These are phyloP conservation scores for Rhizophagus clarus DNA, from an alignment of 192 early-diverging fungal species.

Conservation along the genomic window DNA sequence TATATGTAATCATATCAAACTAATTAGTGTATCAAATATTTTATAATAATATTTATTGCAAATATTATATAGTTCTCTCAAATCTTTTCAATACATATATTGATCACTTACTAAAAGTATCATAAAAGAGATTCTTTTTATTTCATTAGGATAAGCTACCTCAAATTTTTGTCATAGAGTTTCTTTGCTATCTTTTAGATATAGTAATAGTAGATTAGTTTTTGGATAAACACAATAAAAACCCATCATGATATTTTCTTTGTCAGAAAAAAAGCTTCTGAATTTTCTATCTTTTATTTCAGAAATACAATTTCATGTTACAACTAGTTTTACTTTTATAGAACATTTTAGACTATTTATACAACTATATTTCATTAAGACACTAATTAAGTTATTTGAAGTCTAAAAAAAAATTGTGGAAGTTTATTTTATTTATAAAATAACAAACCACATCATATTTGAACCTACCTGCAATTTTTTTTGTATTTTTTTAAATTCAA, in stretches of 20 bases:
- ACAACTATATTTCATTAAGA: neutral
- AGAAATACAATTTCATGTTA: neutral
- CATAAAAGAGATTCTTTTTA: conserved; percentile 1
- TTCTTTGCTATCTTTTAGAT: too few species aligned
- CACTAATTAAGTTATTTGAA: neutral
- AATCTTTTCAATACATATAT: neutral
- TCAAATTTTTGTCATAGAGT: too few species aligned
- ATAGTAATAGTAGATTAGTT: too few species aligned
- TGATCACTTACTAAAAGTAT: neutral
- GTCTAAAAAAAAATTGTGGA: too few species aligned
- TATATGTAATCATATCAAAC: neutral
- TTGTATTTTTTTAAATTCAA: neutral
- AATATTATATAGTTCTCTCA: neutral
- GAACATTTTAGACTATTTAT: neutral
- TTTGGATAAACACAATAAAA: too few species aligned
- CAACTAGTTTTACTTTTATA: neutral
- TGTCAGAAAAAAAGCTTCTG: neutral
- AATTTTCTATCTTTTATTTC: neutral
- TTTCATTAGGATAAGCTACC: neutral
- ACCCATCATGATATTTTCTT: too few species aligned
- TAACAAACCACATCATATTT: too few species aligned
- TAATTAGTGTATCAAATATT: neutral
- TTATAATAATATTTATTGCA: conserved; percentile 8
- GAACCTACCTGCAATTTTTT: too few species aligned
- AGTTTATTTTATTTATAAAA: too few species aligned